phyloP scores from a whole-genome alignment of 208 protist species.

The Trypanosoma caninum region DNA sequence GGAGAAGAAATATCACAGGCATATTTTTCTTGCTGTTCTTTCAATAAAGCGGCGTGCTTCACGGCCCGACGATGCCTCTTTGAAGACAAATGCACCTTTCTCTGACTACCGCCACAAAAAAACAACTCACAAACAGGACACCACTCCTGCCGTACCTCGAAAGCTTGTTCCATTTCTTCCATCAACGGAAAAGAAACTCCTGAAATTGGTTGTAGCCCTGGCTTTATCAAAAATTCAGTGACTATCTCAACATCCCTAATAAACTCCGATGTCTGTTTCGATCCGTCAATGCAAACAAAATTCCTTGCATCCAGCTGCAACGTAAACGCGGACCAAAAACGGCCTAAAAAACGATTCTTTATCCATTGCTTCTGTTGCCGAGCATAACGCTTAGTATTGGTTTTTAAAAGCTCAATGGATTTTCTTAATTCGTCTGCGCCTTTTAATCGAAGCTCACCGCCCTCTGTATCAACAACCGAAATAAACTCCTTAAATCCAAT shows the following conservation, averaged over 20 bases:
- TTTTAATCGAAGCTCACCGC: neutral
- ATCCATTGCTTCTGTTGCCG: slow-evolving; percentile 79
- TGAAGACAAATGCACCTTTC: slow-evolving; percentile 47
- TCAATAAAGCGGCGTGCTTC: slow-evolving; percentile 36
- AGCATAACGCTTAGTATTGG: slow-evolving; percentile 75
- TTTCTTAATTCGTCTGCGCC: slow-evolving; percentile 18
- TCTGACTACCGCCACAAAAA: slow-evolving; percentile 50
- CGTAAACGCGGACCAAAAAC: slow-evolving; percentile 20
- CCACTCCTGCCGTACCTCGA: slow-evolving; percentile 40
- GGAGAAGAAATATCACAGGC: slow-evolving; percentile 57
- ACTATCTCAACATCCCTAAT: slow-evolving; percentile 7
- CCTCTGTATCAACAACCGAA: slow-evolving; percentile 11
- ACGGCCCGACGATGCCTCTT: slow-evolving; percentile 66
- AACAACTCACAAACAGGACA: slow-evolving; percentile 57
- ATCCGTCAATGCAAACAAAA: slow-evolving; percentile 34
- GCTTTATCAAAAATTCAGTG: slow-evolving; percentile 7
- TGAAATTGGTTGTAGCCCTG: neutral
- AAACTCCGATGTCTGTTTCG: slow-evolving; percentile 12
- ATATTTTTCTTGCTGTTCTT: slow-evolving; percentile 53
- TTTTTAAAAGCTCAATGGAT: slow-evolving; percentile 56
- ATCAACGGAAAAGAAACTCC: slow-evolving; percentile 24
- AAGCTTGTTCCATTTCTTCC: neutral
- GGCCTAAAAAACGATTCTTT: slow-evolving; percentile 59
- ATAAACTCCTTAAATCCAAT: slow-evolving; percentile 86
- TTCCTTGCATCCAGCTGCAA: slow-evolving; percentile 18